phyloP scores from a whole-genome alignment of 331 rosid genomes.

The Quercus lobata region DNA sequence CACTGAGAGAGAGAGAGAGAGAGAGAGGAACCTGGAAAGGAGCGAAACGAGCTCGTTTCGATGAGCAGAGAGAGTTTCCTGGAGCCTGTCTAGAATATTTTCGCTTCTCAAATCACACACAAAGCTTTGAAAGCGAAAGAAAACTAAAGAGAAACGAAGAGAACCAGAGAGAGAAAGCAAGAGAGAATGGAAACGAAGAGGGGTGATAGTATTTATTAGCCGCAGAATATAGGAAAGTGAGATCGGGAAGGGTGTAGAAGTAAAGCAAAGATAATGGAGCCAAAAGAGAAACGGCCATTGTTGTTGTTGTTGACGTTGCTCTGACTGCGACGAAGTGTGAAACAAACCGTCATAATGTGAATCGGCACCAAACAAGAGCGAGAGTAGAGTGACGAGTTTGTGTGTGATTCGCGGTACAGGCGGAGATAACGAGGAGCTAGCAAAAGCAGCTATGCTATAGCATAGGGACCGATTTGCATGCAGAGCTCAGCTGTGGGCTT shows the following conservation, averaged over 20 bases:
- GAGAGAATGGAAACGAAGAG: neutral
- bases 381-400: no score
- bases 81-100: conserved; percentile 29
- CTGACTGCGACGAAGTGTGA: no score
- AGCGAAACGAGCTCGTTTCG: conserved; percentile 51
- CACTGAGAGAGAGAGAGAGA: neutral
- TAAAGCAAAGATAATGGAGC: neutral
- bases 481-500: no score
- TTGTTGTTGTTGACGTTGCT: no score
- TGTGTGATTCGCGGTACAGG: no score
- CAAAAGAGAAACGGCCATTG: conserved; percentile 16
- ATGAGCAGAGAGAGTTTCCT: conserved; percentile 32
- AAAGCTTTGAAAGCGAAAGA: neutral
- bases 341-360: no score
- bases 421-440: no score
- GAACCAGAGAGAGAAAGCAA: neutral
- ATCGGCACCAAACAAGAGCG: no score
- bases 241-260: neutral
- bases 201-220: neutral
- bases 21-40: conserved; percentile 36
- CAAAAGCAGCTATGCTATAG: no score
- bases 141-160: neutral
- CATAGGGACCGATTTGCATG: no score
- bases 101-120: neutral
- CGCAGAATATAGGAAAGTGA: neutral